A percentile compares a stretch with the other conserved stretches of the same genome.
phyloP scores from a whole-genome alignment of 1,139 yeast species.

The Taphrina betulina region DNA sequence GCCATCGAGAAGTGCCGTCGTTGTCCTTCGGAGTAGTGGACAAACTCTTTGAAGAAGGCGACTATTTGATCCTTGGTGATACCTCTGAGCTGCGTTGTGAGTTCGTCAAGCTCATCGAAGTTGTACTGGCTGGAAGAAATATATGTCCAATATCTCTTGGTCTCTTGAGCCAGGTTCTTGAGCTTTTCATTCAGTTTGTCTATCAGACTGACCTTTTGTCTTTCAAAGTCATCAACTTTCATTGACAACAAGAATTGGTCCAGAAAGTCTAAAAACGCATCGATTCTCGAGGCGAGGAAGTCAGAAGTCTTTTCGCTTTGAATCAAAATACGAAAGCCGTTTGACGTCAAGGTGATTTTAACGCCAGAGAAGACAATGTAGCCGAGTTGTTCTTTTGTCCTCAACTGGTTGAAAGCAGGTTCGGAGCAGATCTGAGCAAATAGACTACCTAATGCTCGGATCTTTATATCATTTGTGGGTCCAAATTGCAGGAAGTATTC shows the following conservation, averaged over 20 bases:
- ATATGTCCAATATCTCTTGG: constrained; percentile 61
- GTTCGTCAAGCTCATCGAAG: constrained; percentile 55
- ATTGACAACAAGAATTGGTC: constrained; percentile 49
- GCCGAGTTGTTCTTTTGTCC: constrained; percentile 91
- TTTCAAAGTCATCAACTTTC: constrained; percentile 61
- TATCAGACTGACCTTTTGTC: constrained; percentile 67
- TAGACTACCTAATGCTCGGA: constrained; percentile 59
- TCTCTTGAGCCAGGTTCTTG: constrained; percentile 77
- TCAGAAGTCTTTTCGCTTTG: constrained; percentile 80
- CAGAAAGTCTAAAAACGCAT: constrained; percentile 55
- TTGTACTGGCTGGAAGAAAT: constrained; percentile 77
- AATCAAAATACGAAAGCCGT: constrained; percentile 73
- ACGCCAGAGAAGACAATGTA: constrained; percentile 83
- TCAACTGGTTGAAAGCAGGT: constrained; percentile 82
- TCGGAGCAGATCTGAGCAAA: constrained; percentile 72
- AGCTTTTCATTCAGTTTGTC: constrained; percentile 65
- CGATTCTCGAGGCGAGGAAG: constrained; percentile 75
- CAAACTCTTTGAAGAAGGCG: constrained; percentile 53
- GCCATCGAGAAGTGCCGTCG: constrained; percentile 53
- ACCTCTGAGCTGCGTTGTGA: constrained; percentile 56
- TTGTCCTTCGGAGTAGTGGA: constrained; percentile 49
- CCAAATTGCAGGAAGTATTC: constrained; percentile 76
- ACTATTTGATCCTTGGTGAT: constrained; percentile 60
- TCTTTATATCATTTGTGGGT: constrained; percentile 46
- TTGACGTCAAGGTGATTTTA: constrained; percentile 65